Conservation (phyloP, 2,329 filamentous ascomycete genomes). For the Hymenoscyphus fructigenus region DNA sequence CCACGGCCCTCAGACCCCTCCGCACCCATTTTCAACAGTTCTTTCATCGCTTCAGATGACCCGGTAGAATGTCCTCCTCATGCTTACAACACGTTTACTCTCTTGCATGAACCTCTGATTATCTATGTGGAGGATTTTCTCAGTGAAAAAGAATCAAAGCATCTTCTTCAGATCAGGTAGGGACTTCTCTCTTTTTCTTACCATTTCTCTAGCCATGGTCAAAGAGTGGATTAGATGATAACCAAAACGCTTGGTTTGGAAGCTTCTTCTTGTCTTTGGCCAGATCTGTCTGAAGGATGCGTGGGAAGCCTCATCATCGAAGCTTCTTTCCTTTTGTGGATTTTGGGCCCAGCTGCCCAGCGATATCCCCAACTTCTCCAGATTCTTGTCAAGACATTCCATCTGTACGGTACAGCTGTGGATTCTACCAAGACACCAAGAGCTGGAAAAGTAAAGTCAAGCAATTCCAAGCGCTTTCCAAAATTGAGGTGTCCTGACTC, state of each 20-base stretch:
- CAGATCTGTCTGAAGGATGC: background rate
- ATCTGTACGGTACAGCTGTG: background rate
- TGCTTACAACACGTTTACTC: slow-evolving; percentile 44
- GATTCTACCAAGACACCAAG: background rate
- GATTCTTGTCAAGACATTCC: background rate
- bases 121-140: slow-evolving; percentile 59
- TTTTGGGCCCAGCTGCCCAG: background rate
- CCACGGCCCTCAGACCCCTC: slow-evolving; percentile 9
- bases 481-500: background rate
- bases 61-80: slow-evolving; percentile 30
- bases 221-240: background rate
- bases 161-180: slow-evolving; percentile 56
- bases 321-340: background rate
- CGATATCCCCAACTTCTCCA: background rate
- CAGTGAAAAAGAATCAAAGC: slow-evolving; percentile 45
- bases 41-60: slow-evolving; percentile 34
- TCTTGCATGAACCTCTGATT: slow-evolving; percentile 53
- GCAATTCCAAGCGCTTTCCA: background rate
- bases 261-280: background rate
- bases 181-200: slow-evolving; percentile 40
- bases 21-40: slow-evolving; percentile 27
- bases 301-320: background rate
- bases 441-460: background rate
- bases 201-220: background rate
- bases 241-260: background rate